These are phyloP conservation scores for Phialemoniopsis sp. DNA, from an alignment of 2,329 filamentous ascomycete species.

Conservation along the genomic window DNA sequence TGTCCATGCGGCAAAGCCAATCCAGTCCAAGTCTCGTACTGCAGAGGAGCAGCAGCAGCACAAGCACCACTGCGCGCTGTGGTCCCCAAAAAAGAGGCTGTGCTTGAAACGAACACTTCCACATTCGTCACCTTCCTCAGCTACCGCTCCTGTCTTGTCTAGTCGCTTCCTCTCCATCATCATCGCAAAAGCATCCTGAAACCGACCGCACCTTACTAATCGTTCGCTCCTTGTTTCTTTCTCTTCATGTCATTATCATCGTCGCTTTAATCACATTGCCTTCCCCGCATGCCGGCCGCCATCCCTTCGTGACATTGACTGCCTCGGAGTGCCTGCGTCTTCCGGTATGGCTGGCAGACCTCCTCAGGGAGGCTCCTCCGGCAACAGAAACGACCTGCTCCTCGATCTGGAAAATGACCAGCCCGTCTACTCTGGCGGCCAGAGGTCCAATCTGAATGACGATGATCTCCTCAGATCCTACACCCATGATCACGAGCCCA, in stretches of 20 bases:
- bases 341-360: conserved; percentile 59
- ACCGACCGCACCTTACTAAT: conserved; percentile 1
- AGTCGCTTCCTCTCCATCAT: no score
- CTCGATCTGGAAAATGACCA: conserved; percentile 72
- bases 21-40: no score
- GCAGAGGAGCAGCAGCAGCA: no score
- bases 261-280: conserved; percentile 8
- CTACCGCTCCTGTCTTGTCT: conserved; percentile 5
- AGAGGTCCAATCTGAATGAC: conserved; percentile 65
- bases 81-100: conserved; percentile 19
- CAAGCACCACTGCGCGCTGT: neutral
- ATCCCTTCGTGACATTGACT: conserved; percentile 17
- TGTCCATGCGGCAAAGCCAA: no score
- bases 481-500: conserved; percentile 63
- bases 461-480: conserved; percentile 75
- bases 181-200: no score
- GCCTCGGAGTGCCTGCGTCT: conserved; percentile 20
- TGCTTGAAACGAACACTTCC: conserved; percentile 15
- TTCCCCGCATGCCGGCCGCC: conserved; percentile 23
- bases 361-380: conserved; percentile 44
- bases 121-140: conserved; percentile 5
- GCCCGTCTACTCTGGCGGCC: conserved; percentile 69
- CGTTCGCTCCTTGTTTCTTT: neutral
- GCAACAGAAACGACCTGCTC: conserved; percentile 58
- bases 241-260: conserved; percentile 11